Evolutionary conservation across 305 asterid species (phyloP), one percentile per base, ranked within the genome.

Genomic region (Fraxinus baroniana): DNA sequence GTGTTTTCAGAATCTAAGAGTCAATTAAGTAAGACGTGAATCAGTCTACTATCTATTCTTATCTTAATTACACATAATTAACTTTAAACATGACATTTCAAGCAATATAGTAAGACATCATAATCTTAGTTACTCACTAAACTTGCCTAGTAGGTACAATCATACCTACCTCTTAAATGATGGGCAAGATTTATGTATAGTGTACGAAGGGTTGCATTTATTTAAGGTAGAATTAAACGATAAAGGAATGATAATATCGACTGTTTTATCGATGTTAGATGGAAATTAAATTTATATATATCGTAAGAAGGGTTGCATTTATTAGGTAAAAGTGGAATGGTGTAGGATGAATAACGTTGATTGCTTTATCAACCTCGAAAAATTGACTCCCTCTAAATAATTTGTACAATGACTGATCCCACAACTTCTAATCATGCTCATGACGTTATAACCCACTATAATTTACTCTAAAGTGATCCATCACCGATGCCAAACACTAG

Each of bases 81-180:
- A 52, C 30, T 9, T 41, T 2, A 15, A 37, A 46, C 2, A 74
- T 37, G 57, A 13, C 37, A 24, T 76, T 22, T n/a, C 18, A 49
- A 49, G 60, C 60, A 49, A 49, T 49, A 49, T 49, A 44, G 3
- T 0, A 24, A 76, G 32, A 24, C 64, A n/a, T 24, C 55, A 22
- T 24, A 46, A 17, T 80, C 35, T n/a, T 72, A 18, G 79, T 35
- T 46, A 30, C 7, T 26, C 68, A 74, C 33, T 64, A 77, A 41
- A 44, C 52, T 76, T 26, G 4, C n/a, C 64, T n/a, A 74, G 64
- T 79, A 80, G 81, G 37, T 80, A 28, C 68, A 80, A 70, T 32
- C 78, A 32, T 18, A 82, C 77, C 87, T 9, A 80, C 83, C 79
- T 49, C 80, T 80, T 85, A 83, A 85, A 87, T 62, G 81, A 81